A percentile compares a stretch with the other conserved stretches of the same genome.
phyloP scores from a whole-genome alignment of 371 early-diverging fungal genomes.

The Thermomucor indicae-seudaticae region DNA sequence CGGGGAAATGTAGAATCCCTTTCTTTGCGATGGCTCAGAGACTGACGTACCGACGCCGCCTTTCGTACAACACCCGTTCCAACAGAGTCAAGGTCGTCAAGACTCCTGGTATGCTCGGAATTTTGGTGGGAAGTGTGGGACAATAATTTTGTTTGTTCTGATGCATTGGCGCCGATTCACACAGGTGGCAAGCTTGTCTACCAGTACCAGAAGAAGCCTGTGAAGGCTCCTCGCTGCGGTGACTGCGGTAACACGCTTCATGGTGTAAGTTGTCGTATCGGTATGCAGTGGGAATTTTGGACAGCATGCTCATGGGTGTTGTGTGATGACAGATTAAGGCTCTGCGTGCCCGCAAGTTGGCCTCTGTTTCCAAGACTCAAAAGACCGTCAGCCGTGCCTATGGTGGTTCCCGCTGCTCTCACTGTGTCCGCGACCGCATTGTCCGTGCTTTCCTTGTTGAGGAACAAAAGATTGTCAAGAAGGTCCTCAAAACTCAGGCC shows the following conservation, averaged over 20 bases:
- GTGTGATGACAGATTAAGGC: conserved; percentile 67
- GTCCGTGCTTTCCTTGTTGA: conserved; percentile 98
- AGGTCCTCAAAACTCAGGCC: conserved; percentile 84
- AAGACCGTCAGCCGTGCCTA: conserved; percentile 95
- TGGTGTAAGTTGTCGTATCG: conserved; percentile 63
- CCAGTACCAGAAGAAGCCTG: conserved; percentile 92
- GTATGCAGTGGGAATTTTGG: background rate
- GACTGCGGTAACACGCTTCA: conserved; percentile 91
- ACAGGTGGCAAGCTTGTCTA: conserved; percentile 86
- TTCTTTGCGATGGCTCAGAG: conserved; percentile 75
- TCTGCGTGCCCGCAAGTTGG: conserved; percentile 86
- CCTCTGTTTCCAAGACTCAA: conserved; percentile 84
- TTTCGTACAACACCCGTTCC: conserved; percentile 98
- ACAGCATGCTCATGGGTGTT: background rate
- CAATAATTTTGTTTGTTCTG: conserved; percentile 1
- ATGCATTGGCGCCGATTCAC: background rate
- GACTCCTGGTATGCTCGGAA: conserved; percentile 81
- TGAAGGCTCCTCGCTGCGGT: conserved; percentile 92
- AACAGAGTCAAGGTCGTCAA: conserved; percentile 94
- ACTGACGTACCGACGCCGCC: conserved; percentile 94
- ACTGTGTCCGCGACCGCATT: conserved; percentile 93
- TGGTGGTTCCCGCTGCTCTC: conserved; percentile 92
- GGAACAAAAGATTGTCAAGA: conserved; percentile 99
- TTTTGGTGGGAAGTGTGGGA: too few species aligned
- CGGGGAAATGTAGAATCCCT: background rate